Conservation (phyloP, 1,284 basidiomycete genomes). For the Mycena sp. region DNA sequence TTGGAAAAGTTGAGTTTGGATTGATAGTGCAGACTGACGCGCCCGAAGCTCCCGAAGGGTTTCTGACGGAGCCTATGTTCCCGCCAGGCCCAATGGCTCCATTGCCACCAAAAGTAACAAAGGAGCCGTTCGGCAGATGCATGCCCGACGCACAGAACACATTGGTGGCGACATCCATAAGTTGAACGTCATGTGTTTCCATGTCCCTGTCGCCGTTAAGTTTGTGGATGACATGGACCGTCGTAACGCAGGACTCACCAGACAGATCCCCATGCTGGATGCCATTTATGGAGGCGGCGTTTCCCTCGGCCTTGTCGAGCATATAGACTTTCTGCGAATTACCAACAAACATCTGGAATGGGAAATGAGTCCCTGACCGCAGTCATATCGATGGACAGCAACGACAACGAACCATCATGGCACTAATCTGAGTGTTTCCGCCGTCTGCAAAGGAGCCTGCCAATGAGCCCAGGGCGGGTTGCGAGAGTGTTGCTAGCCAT, state of each 20-base stretch:
- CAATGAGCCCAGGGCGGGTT: conserved; percentile 19
- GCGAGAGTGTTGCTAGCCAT: conserved; percentile 19
- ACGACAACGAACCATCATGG: conserved; percentile 68
- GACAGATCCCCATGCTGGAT: conserved; percentile 62
- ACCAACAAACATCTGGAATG: conserved; percentile 57
- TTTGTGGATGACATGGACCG: neutral
- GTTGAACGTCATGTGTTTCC: conserved; percentile 55
- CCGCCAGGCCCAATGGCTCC: conserved; percentile 84
- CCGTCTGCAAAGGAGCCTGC: conserved; percentile 41
- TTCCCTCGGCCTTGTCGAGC: conserved; percentile 65
- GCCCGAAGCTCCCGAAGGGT: conserved; percentile 54
- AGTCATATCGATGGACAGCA: neutral
- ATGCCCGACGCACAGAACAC: conserved; percentile 83
- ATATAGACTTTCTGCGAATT: conserved; percentile 65
- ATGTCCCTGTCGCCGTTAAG: conserved; percentile 46
- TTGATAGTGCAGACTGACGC: too few species aligned
- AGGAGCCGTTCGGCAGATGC: conserved; percentile 69
- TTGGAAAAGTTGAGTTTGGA: too few species aligned
- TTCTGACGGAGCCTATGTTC: conserved; percentile 58
- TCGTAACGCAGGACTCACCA: conserved; percentile 45
- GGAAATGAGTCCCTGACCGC: neutral
- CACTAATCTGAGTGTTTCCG: conserved; percentile 65
- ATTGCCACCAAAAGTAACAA: conserved; percentile 58
- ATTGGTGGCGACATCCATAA: conserved; percentile 84
- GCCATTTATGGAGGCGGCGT: conserved; percentile 64